Evolutionary conservation across 2,329 filamentous ascomycete species (phyloP), one percentile per base, ranked within the genome.

Genomic region (Byssoonygena ceratinophila): DNA sequence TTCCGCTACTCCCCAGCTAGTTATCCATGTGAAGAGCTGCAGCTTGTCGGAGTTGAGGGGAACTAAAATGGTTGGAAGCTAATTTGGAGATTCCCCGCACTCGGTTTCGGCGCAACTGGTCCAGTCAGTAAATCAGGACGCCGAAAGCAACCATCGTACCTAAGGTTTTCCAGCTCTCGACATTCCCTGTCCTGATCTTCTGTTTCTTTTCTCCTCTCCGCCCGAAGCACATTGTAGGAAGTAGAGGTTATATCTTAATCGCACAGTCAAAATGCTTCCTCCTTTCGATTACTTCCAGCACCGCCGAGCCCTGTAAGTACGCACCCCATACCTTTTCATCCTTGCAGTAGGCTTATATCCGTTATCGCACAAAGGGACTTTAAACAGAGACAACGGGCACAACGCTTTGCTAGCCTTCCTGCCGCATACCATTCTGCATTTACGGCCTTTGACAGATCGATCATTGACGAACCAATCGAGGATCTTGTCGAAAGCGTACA

Each of bases 401-500:
- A 77, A 46, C 82, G 85, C 49, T 85, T 96, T 59, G 75, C 77
- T 32, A 76, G 76, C 4, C 78, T 96, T 5, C 76, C 80, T 0
- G 68, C 76, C 1, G 66, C 72, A 14, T 94, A 92, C 68, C 81
- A 79, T 52, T 76, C 72, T 16, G 75, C 82, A 1, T 77, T 94
- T 57, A 82, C 81, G 2, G 60, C 74, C 0, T 59, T 74, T 36
- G 87, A 96, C 60, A 76, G 78, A 45, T 72, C 76, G 2, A 83
- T 87, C 51, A 74, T 95, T 53, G 73, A 81, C 55, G 82, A 79
- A 55, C 80, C 87, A 12, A 92, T 96, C 55, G 80, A 84, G 58
- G 76, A 85, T 53, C 79, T 95, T 2, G 89, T 95, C 4, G 71
- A 82, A 56, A 80, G 84, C 71, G 85, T 95, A 2, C 87, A 91